Evolutionary conservation across 1,139 yeast species (phyloP), one percentile per base, ranked within the genome.

Genomic region (Candida labiduridarum): DNA sequence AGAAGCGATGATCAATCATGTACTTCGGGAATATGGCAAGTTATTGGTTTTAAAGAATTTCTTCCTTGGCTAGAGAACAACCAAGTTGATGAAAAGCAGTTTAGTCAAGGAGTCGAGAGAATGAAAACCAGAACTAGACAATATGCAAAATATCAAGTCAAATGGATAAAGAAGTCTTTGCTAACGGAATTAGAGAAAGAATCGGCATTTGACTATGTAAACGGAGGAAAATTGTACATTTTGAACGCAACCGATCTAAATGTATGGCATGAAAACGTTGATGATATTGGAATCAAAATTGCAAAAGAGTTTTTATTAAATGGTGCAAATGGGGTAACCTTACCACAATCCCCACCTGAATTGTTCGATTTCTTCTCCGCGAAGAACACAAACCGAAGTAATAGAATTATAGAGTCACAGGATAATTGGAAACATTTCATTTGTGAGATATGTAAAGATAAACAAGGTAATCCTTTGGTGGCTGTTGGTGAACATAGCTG

Each of bases 1-100:
- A 50, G 59, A 27, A 40, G 51, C 0, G 59, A 54, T 18, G 56
- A 62, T 0, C 71, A 1, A 63, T 60, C 22, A 83, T 69, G 83
- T 50, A 86, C 89, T 47, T 72, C 81, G 49, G 98, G 99, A 1
- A 80, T 94, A 0, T 92, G 91, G 90, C 99, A 94, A 67, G 97
- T 90, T 1, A 91, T 94, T 60, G 99, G 99, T 1, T 94, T 90
- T 66, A 89, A 90, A 62, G 98, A 94, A 65, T 92, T 94, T 63
- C 65, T 91, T 38, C 96, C 96, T 0, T 92, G 91, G 87, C 66
- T 94, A 4, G 31, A 52, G 56, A 63, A 64, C 8, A 48, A 55
- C 27, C 41, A 45, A 15, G 4, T 19, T 11, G 35, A 43, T 8
- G 64, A 62, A 7, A 43, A 5, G 18, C 55, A 68, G 3, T 74